These are phyloP conservation scores for Bretschneidera sinensis DNA, from an alignment of 345 rosid genomes.

Conservation along the genomic window DNA sequence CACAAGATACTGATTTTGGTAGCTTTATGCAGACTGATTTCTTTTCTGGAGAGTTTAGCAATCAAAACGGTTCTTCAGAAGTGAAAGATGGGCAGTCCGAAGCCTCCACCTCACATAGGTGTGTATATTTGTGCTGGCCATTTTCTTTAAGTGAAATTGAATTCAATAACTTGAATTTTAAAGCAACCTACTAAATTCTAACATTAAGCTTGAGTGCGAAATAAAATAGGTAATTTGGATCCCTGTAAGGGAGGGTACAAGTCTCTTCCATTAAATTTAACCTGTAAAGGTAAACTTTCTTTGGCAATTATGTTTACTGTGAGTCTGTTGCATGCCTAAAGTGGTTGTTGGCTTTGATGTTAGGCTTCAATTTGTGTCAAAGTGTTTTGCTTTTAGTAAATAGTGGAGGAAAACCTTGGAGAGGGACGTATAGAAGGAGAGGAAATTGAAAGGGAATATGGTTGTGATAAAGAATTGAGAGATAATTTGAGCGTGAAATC, in stretches of 20 bases:
- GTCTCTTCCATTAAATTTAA: not conserved
- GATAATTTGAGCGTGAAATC: not conserved
- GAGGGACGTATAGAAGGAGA: not conserved
- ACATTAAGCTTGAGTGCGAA: not conserved
- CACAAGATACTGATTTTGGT: constrained; percentile 33
- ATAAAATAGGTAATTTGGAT: not conserved
- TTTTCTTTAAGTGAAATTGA: constrained; percentile 3
- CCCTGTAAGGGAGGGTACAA: not conserved
- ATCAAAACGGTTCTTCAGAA: constrained; percentile 27
- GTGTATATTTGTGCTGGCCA: constrained; percentile 3
- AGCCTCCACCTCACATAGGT: constrained; percentile 50
- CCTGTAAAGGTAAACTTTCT: not conserved
- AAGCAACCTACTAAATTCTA: not conserved
- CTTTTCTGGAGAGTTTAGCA: constrained; percentile 28
- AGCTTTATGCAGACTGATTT: constrained; percentile 31
- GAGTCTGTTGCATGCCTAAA: not conserved
- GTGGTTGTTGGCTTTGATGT: not conserved
- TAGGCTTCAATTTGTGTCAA: not conserved
- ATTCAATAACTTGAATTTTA: not conserved
- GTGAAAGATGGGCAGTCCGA: constrained; percentile 21
- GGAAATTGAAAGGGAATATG: not conserved
- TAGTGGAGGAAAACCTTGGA: not conserved
- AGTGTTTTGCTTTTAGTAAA: no score
- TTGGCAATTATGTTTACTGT: no score
- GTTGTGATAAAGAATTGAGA: no score